Evolutionary conservation across 208 protist species (phyloP).

Genomic region (Eutreptiella sp.): DNA sequence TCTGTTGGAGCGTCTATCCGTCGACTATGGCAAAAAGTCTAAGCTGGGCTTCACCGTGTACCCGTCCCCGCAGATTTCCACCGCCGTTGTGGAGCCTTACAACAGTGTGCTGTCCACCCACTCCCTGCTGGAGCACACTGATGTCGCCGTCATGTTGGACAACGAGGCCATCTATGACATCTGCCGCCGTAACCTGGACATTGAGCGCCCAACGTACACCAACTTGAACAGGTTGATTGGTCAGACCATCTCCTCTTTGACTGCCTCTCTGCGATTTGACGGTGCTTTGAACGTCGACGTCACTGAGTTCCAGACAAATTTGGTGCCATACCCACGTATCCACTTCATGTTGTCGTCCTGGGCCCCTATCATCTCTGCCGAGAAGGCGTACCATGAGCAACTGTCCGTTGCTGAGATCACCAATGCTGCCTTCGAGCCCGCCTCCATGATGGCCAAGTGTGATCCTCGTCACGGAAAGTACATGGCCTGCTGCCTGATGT

Average conservation of each 20-base stretch:
- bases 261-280: slow-evolving; percentile 88
- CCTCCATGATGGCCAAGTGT: slow-evolving; percentile 88
- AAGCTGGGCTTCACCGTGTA: slow-evolving; percentile 91
- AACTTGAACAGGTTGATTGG: slow-evolving; percentile 93
- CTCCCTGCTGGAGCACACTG: slow-evolving; percentile 86
- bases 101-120: slow-evolving; percentile 91
- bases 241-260: slow-evolving; percentile 89
- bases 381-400: slow-evolving; percentile 91
- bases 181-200: slow-evolving; percentile 79
- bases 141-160: slow-evolving; percentile 86
- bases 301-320: slow-evolving; percentile 94
- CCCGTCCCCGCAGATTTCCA: slow-evolving; percentile 90
- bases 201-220: slow-evolving; percentile 87
- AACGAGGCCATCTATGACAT: slow-evolving; percentile 95
- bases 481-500: slow-evolving; percentile 94
- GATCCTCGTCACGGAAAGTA: slow-evolving; percentile 93
- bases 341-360: slow-evolving; percentile 91
- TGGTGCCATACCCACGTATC: slow-evolving; percentile 94
- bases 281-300: slow-evolving; percentile 92
- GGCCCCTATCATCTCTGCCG: slow-evolving; percentile 81
- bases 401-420: slow-evolving; percentile 90
- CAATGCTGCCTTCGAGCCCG: slow-evolving; percentile 83
- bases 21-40: slow-evolving; percentile 97
- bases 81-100: slow-evolving; percentile 94
- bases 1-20: slow-evolving; percentile 90